A percentile compares a stretch with the other conserved stretches of the same genome.
These are phyloP conservation scores for Aspergillus steynii DNA, from an alignment of 495 filamentous ascomycete genomes.

Conservation along the genomic window DNA sequence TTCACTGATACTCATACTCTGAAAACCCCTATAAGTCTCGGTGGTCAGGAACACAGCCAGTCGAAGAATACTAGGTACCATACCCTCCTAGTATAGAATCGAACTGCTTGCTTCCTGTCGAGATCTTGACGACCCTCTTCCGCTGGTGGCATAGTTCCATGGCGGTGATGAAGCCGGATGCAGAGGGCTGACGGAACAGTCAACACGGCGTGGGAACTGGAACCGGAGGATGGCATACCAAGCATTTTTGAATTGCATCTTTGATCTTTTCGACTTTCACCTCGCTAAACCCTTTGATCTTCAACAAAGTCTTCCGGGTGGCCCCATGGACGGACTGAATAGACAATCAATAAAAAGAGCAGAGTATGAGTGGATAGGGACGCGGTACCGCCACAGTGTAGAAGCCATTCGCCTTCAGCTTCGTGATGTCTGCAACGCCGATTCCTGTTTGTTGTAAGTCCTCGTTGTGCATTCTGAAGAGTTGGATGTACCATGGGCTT, in stretches of 20 bases:
- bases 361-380: neutral
- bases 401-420: conserved; percentile 69
- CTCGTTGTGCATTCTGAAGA: neutral
- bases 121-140: conserved; percentile 67
- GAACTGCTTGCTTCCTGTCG: conserved; percentile 75
- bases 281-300: conserved; percentile 80
- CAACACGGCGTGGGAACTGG: neutral
- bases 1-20: conserved; percentile 80
- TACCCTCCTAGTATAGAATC: conserved; percentile 71
- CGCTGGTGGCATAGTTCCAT: conserved; percentile 69
- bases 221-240: conserved; percentile 42
- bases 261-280: conserved; percentile 82
- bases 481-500: conserved; percentile 60
- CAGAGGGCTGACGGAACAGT: conserved; percentile 52
- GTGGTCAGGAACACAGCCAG: neutral
- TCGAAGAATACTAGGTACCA: conserved; percentile 9
- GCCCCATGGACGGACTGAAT: conserved; percentile 63
- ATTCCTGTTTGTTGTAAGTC: conserved; percentile 50
- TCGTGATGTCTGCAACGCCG: conserved; percentile 71
- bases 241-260: conserved; percentile 71
- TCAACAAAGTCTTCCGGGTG: conserved; percentile 64
- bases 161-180: conserved; percentile 73
- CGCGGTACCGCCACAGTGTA: conserved; percentile 65
- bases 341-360: conserved; percentile 5
- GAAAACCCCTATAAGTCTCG: conserved; percentile 59